phyloP scores from a whole-genome alignment of 208 protist species.

The Herpetomonas tarakana region DNA sequence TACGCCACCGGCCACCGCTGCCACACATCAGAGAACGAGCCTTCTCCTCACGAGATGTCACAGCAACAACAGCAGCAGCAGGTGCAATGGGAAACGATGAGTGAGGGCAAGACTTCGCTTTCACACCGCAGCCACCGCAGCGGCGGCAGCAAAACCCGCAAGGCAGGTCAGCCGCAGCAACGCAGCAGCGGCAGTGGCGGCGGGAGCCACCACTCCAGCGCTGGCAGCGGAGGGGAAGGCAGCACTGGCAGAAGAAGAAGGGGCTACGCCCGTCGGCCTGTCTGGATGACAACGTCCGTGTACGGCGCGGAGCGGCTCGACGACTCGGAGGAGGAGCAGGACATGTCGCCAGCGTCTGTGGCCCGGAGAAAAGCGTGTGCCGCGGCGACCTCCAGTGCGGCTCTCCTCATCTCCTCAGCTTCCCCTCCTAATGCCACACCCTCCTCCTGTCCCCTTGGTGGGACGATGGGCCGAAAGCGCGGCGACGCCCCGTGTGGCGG shows the following conservation, averaged over 20 bases:
- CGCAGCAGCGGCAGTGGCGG: constrained; percentile 1
- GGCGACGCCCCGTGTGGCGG: neutral
- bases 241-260: too few relatives aligned
- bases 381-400: neutral
- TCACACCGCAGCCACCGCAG: neutral
- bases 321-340: neutral
- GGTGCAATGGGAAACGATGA: too few relatives aligned
- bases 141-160: neutral
- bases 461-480: too few relatives aligned
- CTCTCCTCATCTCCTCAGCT: neutral
- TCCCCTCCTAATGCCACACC: neutral
- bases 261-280: neutral
- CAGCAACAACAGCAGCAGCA: neutral
- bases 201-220: neutral
- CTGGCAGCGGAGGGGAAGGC: neutral
- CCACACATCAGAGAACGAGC: neutral
- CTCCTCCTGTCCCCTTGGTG: too few relatives aligned
- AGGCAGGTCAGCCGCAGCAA: neutral
- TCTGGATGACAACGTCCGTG: neutral
- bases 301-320: constrained; percentile 2
- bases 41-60: neutral
- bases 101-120: neutral
- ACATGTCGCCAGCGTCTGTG: neutral
- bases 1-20: neutral
- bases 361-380: neutral